Evolutionary conservation across 2,329 filamentous ascomycete species (phyloP).

Genomic region (Chaetoscypha palmicola): DNA sequence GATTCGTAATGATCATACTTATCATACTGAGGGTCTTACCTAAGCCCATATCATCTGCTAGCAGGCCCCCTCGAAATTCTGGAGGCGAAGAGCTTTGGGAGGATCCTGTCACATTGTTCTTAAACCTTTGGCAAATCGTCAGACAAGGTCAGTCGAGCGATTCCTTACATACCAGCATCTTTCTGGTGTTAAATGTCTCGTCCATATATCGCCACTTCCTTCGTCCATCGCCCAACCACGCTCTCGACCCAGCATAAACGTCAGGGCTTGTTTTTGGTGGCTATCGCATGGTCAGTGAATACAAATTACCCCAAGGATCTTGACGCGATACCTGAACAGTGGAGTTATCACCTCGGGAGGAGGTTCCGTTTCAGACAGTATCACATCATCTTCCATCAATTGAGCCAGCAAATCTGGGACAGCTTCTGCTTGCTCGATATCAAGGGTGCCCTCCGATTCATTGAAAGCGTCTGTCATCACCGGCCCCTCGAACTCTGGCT

Average conservation of each 20-base stretch:
- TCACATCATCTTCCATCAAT: constrained; percentile 11
- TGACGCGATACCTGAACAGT: constrained; percentile 5
- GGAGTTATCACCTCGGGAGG: too few species aligned
- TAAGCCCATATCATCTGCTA: constrained; percentile 97
- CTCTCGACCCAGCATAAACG: constrained; percentile 18
- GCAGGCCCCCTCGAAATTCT: constrained; percentile 51
- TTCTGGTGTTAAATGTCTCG: too few species aligned
- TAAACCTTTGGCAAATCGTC: too few species aligned
- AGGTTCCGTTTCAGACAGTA: constrained; percentile 10
- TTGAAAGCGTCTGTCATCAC: constrained; percentile 11
- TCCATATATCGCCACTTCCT: constrained; percentile 13
- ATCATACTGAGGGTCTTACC: constrained; percentile 68
- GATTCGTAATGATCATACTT: constrained; percentile 13
- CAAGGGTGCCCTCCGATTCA: constrained; percentile 2
- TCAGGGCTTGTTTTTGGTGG: constrained; percentile 21
- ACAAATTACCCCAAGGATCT: constrained; percentile 9
- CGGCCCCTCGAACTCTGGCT: constrained; percentile 1
- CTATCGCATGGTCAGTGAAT: constrained; percentile 2
- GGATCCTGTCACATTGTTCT: constrained; percentile 6
- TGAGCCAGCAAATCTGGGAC: constrained; percentile 9
- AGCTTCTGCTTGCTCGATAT: constrained; percentile 9
- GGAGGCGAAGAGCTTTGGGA: constrained; percentile 8
- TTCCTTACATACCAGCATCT: too few species aligned
- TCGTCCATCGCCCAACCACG: constrained; percentile 11
- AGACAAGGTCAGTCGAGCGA: too few species aligned